Evolutionary conservation across 2,329 filamentous ascomycete species (phyloP).

Genomic region (Trichoderma sp.): DNA sequence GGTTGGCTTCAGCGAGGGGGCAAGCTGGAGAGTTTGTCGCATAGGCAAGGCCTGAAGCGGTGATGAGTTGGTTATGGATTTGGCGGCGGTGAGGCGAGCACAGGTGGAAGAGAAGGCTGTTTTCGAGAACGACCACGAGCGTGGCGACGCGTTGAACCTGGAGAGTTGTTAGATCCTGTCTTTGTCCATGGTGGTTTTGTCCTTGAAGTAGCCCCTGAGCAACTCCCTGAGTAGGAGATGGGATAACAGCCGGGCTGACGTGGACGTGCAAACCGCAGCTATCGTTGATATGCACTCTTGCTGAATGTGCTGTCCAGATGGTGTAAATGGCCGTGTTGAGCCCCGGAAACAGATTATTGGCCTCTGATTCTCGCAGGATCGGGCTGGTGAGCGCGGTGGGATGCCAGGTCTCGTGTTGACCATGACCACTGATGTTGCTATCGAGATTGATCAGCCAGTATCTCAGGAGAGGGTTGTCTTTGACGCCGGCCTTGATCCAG

Average conservation of each 20-base stretch:
- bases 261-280: slow-evolving; percentile 24
- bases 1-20: not conserved
- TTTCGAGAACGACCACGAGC: slow-evolving; percentile 47
- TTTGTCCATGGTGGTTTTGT: not conserved
- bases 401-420: not conserved
- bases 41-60: not conserved
- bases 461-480: not conserved
- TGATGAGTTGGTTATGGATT: not conserved
- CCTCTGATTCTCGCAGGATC: slow-evolving; percentile 21
- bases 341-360: slow-evolving; percentile 1
- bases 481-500: not conserved
- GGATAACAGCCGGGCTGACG: slow-evolving; percentile 8
- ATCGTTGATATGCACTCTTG: not conserved
- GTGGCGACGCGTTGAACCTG: slow-evolving; percentile 81
- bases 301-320: not conserved
- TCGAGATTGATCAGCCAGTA: slow-evolving; percentile 21
- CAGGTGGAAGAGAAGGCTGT: slow-evolving; percentile 20
- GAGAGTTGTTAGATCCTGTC: slow-evolving; percentile 47
- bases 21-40: not conserved
- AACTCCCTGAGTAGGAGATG: not conserved
- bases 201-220: not conserved
- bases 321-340: slow-evolving; percentile 18
- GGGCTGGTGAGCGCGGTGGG: slow-evolving; percentile 22
- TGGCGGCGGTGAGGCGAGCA: slow-evolving; percentile 2
- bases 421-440: not conserved